Percentiles rank a stretch among this genome's conserved stretches.
These are phyloP conservation scores for Teunomyces panamensis DNA, from an alignment of 805 yeast species.

Conservation along the genomic window DNA sequence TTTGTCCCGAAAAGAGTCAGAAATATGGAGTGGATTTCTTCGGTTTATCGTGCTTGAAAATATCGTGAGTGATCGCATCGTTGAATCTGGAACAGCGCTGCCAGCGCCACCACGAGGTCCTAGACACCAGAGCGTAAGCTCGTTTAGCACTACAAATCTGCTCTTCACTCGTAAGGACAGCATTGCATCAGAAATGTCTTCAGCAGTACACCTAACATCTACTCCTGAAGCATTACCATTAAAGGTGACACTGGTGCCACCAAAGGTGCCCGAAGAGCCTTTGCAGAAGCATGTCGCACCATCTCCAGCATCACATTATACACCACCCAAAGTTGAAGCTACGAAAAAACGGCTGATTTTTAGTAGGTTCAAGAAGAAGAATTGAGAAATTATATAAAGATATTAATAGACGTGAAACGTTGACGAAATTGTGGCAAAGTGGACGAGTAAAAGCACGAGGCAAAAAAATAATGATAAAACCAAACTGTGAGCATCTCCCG, in stretches of 20 bases:
- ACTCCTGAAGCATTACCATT: background rate
- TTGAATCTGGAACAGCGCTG: background rate
- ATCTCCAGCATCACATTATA: too few relatives aligned
- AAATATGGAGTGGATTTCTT: background rate
- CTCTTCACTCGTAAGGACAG: conserved; percentile 6
- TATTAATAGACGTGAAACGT: background rate
- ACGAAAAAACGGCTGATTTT: conserved; percentile 6
- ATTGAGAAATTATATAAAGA: background rate
- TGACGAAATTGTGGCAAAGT: background rate
- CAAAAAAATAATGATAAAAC: too few relatives aligned
- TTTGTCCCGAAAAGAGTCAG: background rate
- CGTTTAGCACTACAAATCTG: conserved; percentile 5
- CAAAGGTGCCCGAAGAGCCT: background rate
- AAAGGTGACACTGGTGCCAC: background rate
- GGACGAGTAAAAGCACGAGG: background rate
- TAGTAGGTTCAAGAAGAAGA: conserved; percentile 5
- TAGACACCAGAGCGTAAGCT: conserved; percentile 5
- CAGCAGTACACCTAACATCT: background rate
- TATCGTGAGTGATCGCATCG: background rate
- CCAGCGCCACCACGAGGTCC: conserved; percentile 1
- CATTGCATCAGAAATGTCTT: conserved; percentile 4
- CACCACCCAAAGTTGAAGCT: background rate
- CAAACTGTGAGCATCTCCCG: too few relatives aligned
- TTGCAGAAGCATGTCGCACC: background rate
- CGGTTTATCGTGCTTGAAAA: background rate